Percentiles rank a stretch among this genome's conserved stretches.
These are phyloP conservation scores for Eimeria maxima DNA, from an alignment of 169 alveolate genomes.

Conservation along the genomic window DNA sequence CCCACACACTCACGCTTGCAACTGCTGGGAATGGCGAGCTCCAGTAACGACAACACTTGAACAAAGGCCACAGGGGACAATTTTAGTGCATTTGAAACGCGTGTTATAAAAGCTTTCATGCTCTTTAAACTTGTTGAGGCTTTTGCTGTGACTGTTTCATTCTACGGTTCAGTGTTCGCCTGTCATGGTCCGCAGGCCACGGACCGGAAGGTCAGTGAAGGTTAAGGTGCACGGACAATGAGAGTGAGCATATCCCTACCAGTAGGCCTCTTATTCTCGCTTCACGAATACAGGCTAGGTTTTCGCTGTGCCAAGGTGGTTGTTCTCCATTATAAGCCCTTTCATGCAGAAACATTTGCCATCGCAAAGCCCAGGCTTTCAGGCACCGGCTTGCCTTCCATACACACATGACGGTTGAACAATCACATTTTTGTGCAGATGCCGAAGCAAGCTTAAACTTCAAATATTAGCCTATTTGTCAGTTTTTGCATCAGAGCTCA, in stretches of 20 bases:
- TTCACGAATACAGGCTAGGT: not conserved
- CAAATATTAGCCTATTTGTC: not conserved
- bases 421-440: not conserved
- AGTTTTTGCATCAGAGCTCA: not conserved
- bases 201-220: constrained; percentile 32
- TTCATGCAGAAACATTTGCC: not conserved
- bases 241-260: not conserved
- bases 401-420: not conserved
- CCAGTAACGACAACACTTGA: not conserved
- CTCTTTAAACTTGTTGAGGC: not conserved
- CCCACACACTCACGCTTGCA: not conserved
- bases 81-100: not conserved
- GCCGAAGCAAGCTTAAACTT: not conserved
- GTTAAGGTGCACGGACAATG: not conserved
- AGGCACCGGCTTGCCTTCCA: not conserved
- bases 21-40: constrained; percentile 31
- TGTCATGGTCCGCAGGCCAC: not conserved
- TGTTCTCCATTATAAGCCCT: not conserved
- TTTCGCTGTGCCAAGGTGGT: not conserved
- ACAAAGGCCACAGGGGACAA: not conserved
- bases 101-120: not conserved
- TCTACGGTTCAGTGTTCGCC: not conserved
- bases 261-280: not conserved
- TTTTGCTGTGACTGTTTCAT: constrained; percentile 7
- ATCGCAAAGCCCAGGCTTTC: not conserved